Percentiles rank a stretch among this genome's conserved stretches.
Evolutionary conservation across 2,329 filamentous ascomycete genomes (phyloP).

Genomic region (Aspergillus pseudoterreus): DNA sequence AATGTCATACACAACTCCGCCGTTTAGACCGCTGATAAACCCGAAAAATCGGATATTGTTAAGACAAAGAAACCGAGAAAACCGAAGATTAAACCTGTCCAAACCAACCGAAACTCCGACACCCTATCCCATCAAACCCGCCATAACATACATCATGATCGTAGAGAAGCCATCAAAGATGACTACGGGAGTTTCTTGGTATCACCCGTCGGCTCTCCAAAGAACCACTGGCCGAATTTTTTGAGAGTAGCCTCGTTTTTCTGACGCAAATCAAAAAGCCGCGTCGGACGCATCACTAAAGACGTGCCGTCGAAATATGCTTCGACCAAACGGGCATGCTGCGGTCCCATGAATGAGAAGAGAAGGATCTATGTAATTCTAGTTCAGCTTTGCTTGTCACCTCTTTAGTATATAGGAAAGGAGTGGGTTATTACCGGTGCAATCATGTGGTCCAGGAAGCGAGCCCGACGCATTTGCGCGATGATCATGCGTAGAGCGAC

Average conservation of each 20-base stretch:
- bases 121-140: background rate
- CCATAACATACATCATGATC: background rate
- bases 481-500: background rate
- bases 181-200: background rate
- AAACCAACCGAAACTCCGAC: background rate
- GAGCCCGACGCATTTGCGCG: background rate
- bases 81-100: background rate
- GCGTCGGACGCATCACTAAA: slow-evolving; percentile 1
- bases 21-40: background rate
- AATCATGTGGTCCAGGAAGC: slow-evolving; percentile 1
- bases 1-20: background rate
- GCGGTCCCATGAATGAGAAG: slow-evolving; percentile 6
- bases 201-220: background rate
- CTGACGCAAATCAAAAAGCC: slow-evolving; percentile 1
- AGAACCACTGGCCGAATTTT: slow-evolving; percentile 1
- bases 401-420: background rate
- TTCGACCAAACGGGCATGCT: slow-evolving; percentile 7
- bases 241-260: background rate
- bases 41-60: background rate
- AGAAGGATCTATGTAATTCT: background rate
- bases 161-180: background rate
- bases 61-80: background rate
- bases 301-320: slow-evolving; percentile 2
- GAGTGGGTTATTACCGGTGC: background rate
- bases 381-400: background rate